Evolutionary conservation across 306 rosid species (phyloP).

Genomic region (Alnus rubra): DNA sequence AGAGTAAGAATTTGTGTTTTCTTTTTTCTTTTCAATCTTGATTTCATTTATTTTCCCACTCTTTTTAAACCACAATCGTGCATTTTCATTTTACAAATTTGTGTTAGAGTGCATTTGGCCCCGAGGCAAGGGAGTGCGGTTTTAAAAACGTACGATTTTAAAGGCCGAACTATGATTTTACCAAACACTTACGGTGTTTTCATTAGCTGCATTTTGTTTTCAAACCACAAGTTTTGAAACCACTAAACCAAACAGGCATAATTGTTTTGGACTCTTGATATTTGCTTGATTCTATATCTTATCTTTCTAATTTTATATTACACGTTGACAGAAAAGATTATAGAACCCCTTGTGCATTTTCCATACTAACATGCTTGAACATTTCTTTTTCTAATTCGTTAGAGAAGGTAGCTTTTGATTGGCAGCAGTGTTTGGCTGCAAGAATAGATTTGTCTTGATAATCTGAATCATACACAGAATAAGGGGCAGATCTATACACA

Average conservation of each 20-base stretch:
- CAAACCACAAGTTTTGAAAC: too few species aligned
- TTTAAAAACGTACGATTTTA: too few species aligned
- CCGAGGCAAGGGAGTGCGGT: too few species aligned
- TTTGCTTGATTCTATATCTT: too few species aligned
- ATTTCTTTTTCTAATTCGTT: not conserved
- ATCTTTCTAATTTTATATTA: too few species aligned
- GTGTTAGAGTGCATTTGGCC: not conserved
- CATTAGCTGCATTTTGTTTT: too few species aligned
- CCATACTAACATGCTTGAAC: not conserved
- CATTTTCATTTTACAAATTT: not conserved
- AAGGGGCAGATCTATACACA: not conserved
- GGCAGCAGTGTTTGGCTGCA: not conserved
- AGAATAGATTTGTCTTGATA: not conserved
- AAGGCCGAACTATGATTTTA: too few species aligned
- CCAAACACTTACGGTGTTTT: too few species aligned
- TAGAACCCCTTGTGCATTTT: not conserved
- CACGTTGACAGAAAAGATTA: not conserved
- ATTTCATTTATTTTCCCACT: slow-evolving; percentile 8
- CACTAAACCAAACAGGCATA: too few species aligned
- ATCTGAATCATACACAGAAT: not conserved
- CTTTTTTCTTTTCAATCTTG: not conserved
- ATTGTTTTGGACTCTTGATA: not conserved
- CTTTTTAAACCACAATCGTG: not conserved
- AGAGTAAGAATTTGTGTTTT: slow-evolving; percentile 46
- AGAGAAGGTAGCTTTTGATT: slow-evolving; percentile 13